phyloP scores from a whole-genome alignment of 1,284 basidiomycete genomes.

The Austroboletus niveus region DNA sequence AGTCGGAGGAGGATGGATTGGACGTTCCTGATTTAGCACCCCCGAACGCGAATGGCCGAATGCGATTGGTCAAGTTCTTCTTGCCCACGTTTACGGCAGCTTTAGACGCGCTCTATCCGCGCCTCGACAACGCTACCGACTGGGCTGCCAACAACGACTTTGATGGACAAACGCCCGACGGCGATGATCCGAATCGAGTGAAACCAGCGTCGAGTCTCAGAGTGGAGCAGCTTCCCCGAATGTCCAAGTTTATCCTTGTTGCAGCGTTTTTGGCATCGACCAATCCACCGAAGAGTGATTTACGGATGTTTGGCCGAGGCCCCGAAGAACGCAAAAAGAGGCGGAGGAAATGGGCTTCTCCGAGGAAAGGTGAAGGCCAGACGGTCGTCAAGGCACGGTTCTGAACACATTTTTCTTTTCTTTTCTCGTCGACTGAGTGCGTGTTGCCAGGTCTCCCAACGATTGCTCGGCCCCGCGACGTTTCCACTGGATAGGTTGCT shows the following conservation, averaged over 20 bases:
- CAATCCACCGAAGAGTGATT: conserved; percentile 80
- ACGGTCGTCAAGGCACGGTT: conserved; percentile 48
- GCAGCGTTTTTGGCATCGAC: conserved; percentile 85
- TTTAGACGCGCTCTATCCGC: conserved; percentile 63
- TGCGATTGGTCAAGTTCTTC: conserved; percentile 62
- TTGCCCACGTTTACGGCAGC: conserved; percentile 58
- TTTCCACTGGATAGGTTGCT: conserved; percentile 84
- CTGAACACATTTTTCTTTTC: not conserved
- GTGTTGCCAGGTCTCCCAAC: conserved; percentile 62
- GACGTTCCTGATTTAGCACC: conserved; percentile 37
- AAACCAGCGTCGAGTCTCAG: conserved; percentile 20
- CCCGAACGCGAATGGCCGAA: conserved; percentile 50
- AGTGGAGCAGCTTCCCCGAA: conserved; percentile 43
- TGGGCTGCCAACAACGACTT: conserved; percentile 53
- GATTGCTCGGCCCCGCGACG: conserved; percentile 75
- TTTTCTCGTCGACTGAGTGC: not conserved
- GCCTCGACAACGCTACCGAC: conserved; percentile 55
- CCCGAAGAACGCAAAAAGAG: conserved; percentile 64
- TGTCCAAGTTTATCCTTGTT: conserved; percentile 76
- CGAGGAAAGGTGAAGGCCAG: conserved; percentile 35
- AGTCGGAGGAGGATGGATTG: conserved; percentile 24
- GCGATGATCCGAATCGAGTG: conserved; percentile 9
- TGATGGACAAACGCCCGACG: conserved; percentile 22
- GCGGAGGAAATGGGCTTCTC: conserved; percentile 46
- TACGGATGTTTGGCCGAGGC: conserved; percentile 77